Evolutionary conservation across 805 yeast species (phyloP).

Genomic region (Saccharomyces jurei): DNA sequence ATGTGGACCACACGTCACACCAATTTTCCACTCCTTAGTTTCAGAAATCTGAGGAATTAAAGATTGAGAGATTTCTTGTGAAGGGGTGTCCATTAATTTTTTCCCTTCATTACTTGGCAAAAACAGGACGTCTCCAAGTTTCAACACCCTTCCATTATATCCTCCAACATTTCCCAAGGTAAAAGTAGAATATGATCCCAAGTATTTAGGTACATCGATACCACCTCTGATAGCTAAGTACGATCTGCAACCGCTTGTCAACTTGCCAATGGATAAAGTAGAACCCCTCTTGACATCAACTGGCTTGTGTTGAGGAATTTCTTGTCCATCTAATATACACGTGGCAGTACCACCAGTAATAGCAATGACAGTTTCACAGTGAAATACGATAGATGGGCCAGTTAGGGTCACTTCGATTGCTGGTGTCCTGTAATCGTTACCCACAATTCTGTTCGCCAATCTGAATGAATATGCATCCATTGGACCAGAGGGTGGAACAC

Average conservation of each 20-base stretch:
- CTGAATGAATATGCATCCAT: conserved; percentile 92
- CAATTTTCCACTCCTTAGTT: conserved; percentile 62
- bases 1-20: conserved; percentile 95
- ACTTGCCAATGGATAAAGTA: conserved; percentile 70
- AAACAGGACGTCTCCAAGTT: conserved; percentile 86
- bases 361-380: conserved; percentile 67
- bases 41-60: conserved; percentile 28
- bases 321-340: conserved; percentile 55
- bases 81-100: conserved; percentile 64
- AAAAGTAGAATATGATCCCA: conserved; percentile 94
- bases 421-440: conserved; percentile 74
- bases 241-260: conserved; percentile 77
- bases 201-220: conserved; percentile 84
- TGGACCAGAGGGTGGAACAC: conserved; percentile 98
- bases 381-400: conserved; percentile 85
- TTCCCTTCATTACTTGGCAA: conserved; percentile 38
- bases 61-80: conserved; percentile 46
- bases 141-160: conserved; percentile 83
- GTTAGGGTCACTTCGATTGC: conserved; percentile 82
- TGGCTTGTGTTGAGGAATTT: conserved; percentile 64
- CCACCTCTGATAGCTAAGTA: conserved; percentile 90
- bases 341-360: conserved; percentile 79
- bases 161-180: conserved; percentile 93
- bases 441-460: conserved; percentile 83
- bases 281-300: conserved; percentile 66